phyloP scores from a whole-genome alignment of 2,329 filamentous ascomycete species.

The Diatrype stigma region DNA sequence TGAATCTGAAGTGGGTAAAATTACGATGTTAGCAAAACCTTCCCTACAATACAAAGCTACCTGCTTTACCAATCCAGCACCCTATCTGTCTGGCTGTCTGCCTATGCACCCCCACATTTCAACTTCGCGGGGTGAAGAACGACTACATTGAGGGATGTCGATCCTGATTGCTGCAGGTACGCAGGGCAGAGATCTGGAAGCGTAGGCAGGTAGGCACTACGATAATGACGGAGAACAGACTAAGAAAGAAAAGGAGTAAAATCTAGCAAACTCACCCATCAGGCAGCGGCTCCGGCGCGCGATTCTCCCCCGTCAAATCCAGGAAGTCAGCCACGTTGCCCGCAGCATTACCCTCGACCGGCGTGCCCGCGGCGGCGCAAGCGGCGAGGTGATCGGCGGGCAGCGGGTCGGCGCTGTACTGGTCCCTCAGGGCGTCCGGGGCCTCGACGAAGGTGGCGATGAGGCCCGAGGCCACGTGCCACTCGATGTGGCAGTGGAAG shows the following conservation, averaged over 20 bases:
- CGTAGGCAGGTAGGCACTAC: conserved; percentile 4
- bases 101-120: too few relatives aligned
- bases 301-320: conserved; percentile 59
- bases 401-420: conserved; percentile 51
- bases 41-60: too few relatives aligned
- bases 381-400: conserved; percentile 54
- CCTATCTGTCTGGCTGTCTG: too few relatives aligned
- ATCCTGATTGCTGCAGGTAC: too few relatives aligned
- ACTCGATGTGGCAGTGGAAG: conserved; percentile 80
- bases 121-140: too few relatives aligned
- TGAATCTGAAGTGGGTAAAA: conserved; percentile 49
- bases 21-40: too few relatives aligned
- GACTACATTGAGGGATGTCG: too few relatives aligned
- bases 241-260: not conserved
- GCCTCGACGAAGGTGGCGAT: conserved; percentile 62
- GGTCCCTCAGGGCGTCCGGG: conserved; percentile 57
- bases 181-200: not conserved
- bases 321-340: conserved; percentile 62
- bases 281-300: conserved; percentile 52
- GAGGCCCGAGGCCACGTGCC: conserved; percentile 67
- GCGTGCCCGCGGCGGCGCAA: conserved; percentile 50
- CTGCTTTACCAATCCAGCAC: too few relatives aligned
- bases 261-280: conserved; percentile 44
- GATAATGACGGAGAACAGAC: not conserved
- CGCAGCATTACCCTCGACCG: conserved; percentile 67